Conservation (phyloP, 1,139 yeast genomes). For the Scheffersomyces segobiensis region DNA sequence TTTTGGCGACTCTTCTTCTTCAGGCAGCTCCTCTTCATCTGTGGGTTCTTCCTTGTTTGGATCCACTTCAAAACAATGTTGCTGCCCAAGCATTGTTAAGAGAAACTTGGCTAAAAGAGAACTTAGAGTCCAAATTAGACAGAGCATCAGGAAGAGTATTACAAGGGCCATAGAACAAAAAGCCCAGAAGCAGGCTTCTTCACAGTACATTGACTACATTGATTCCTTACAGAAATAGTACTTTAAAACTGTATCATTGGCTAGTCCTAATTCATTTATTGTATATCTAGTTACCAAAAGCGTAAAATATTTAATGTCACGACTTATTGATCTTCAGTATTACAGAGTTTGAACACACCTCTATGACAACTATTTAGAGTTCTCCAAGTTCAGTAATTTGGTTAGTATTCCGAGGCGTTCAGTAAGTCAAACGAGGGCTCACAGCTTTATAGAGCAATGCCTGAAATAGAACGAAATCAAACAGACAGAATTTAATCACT, state of each 20-base stretch:
- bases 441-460: neutral
- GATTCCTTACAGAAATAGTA: constrained; percentile 1
- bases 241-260: neutral
- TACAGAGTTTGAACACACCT: no score
- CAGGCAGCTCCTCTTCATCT: constrained; percentile 9
- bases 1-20: constrained; percentile 7
- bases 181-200: constrained; percentile 11
- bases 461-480: neutral
- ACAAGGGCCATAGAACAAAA: constrained; percentile 7
- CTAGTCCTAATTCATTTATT: neutral
- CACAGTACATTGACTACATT: constrained; percentile 13
- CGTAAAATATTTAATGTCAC: neutral
- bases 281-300: neutral
- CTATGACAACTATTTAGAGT: no score
- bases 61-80: constrained; percentile 15
- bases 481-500: neutral
- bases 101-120: constrained; percentile 18
- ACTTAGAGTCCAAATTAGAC: constrained; percentile 17
- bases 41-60: constrained; percentile 10
- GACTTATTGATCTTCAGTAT: neutral
- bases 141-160: constrained; percentile 18
- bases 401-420: neutral
- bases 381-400: no score
- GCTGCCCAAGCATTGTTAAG: constrained; percentile 16
- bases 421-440: neutral